phyloP scores from a whole-genome alignment of 1,284 basidiomycete genomes.

The Trametes pubescens region DNA sequence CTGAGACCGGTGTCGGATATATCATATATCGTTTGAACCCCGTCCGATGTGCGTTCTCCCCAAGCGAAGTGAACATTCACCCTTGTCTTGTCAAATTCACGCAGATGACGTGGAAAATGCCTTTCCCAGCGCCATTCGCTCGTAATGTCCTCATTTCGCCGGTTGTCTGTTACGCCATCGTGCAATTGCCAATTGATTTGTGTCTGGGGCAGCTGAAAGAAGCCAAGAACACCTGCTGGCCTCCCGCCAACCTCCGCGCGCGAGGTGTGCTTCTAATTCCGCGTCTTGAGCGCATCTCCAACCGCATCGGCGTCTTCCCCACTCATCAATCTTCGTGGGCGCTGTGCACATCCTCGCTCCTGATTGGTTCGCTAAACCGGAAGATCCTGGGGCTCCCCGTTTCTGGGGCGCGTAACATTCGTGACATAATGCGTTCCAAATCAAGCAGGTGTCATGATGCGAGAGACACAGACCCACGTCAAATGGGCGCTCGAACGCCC shows the following conservation, averaged over 20 bases:
- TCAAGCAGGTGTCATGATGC: too few species aligned
- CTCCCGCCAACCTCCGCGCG: slow-evolving; percentile 5
- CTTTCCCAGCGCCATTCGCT: background rate
- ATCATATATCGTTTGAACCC: background rate
- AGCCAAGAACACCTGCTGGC: slow-evolving; percentile 12
- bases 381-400: slow-evolving; percentile 14
- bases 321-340: slow-evolving; percentile 10
- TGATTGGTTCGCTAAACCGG: slow-evolving; percentile 23
- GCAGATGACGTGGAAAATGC: slow-evolving; percentile 1
- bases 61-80: background rate
- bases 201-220: background rate
- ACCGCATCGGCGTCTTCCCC: background rate
- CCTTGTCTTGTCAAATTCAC: background rate
- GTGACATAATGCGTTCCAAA: too few species aligned
- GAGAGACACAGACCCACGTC: too few species aligned
- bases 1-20: background rate
- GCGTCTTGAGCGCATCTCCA: slow-evolving; percentile 10
- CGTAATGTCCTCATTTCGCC: slow-evolving; percentile 11
- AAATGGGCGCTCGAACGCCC: too few species aligned
- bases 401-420: slow-evolving; percentile 21
- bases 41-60: background rate
- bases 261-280: slow-evolving; percentile 16
- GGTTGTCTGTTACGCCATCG: slow-evolving; percentile 4
- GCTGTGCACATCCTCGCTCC: slow-evolving; percentile 9
- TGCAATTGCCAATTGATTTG: background rate